A percentile compares a stretch with the other conserved stretches of the same genome.
phyloP scores from a whole-genome alignment of 1,284 basidiomycete species.

The Pseudozyma tsukubaensis region DNA sequence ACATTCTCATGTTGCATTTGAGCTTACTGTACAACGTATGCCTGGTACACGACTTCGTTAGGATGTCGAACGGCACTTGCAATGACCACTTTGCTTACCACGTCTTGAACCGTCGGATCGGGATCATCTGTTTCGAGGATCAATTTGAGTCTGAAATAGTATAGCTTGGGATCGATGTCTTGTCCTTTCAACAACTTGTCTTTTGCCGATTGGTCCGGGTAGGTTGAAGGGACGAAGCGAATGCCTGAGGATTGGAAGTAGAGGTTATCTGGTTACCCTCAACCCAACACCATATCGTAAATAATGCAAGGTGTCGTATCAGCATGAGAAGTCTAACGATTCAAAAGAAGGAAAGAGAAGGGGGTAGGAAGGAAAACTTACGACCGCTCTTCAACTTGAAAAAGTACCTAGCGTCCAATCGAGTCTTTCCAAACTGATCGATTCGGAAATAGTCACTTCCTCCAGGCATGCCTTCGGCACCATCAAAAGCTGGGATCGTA shows the following conservation, averaged over 20 bases:
- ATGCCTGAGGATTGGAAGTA: constrained; percentile 38
- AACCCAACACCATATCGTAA: neutral
- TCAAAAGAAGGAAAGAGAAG: neutral
- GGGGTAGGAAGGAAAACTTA: constrained; percentile 4
- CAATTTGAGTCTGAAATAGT: constrained; percentile 40
- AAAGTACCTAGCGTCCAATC: constrained; percentile 41
- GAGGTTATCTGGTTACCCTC: constrained; percentile 14
- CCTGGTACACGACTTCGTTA: constrained; percentile 29
- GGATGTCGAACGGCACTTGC: constrained; percentile 32
- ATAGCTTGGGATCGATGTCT: constrained; percentile 24
- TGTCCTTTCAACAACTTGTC: constrained; percentile 15
- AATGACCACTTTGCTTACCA: constrained; percentile 41
- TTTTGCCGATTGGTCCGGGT: constrained; percentile 23
- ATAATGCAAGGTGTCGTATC: neutral
- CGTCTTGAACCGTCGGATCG: constrained; percentile 28
- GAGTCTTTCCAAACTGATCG: constrained; percentile 29
- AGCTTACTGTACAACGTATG: constrained; percentile 32
- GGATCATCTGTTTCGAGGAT: constrained; percentile 35
- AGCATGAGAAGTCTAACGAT: neutral
- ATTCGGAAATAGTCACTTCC: constrained; percentile 43
- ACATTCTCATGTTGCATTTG: too few relatives aligned
- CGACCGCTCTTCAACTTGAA: constrained; percentile 32
- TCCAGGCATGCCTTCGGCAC: constrained; percentile 20
- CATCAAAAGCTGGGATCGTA: constrained; percentile 25
- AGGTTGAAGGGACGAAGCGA: constrained; percentile 20